Base-by-base conservation (phyloP, 164 flowering plant species). In the Umbilicus rupestris region DNA sequence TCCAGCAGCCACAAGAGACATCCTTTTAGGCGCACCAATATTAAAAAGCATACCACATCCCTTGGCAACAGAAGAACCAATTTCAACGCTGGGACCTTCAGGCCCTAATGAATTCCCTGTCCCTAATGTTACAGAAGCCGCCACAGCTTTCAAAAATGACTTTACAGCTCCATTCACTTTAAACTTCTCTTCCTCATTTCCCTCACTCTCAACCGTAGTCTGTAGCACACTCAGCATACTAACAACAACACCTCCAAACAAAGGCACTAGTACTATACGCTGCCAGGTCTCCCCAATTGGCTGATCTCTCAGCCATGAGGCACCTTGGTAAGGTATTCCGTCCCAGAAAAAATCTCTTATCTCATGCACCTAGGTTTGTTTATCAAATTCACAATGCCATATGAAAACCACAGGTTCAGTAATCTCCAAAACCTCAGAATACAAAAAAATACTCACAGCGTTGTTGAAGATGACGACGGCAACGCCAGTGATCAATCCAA, bases 31-130 rank as follows among this genome's bases (percentile, higher is more conserved):
- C 39, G 78, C 72, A 63, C 72, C 76, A 44, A 50, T 81, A 24
- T 77, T 81, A 50, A 82, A 77, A 45, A 86, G 33, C 71, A 68
- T 19, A 68, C 80, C 82, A 42, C 89, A 67, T 11, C 92, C 96
- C 77, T 85, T 87, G 37, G 84, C 97, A 24, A 93, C 76, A 62
- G 97, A 88, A 39, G 90, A 69, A 50, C 98, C 97, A 45, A 93
- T 93, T 69, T 93, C 98, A 14, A 93, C 97, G 73, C 97, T 88
- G 22, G 97, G 98, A 74, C 98, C 98, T 79, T 93, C 98, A 37
- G 98, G 97, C 9, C 98, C 97, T 74, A 93, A 74, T 2, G 97
- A 90, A 78, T 88, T 90, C 17, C 96, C 98, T 1, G 98, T 90
- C 65, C 97, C 97, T 28, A 93, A 84, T 15, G 97, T 93, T 33